These are phyloP conservation scores for Globisporangium perplexum DNA, from an alignment of 352 stramenopile species.

Conservation along the genomic window DNA sequence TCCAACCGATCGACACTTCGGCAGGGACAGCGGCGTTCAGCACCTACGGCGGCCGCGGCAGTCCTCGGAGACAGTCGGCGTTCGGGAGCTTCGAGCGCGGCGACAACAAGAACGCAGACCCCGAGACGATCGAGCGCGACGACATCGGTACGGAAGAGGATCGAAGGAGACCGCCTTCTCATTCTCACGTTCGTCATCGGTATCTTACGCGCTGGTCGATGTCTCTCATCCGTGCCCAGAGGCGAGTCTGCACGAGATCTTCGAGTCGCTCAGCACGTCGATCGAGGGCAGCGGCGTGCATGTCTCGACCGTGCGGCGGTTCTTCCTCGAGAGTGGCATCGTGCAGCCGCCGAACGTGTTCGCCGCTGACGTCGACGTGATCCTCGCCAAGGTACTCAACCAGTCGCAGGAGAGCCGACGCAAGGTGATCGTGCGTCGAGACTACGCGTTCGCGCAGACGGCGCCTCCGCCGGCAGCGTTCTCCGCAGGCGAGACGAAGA, in stretches of 20 bases:
- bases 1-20: slow-evolving; percentile 13
- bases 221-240: slow-evolving; percentile 16
- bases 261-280: slow-evolving; percentile 42
- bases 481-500: slow-evolving; percentile 24
- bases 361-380: slow-evolving; percentile 57
- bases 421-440: slow-evolving; percentile 43
- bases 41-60: slow-evolving; percentile 8
- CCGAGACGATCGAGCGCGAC: slow-evolving; percentile 13
- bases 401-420: slow-evolving; percentile 49
- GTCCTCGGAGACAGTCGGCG: slow-evolving; percentile 3
- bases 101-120: background rate
- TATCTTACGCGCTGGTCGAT: background rate
- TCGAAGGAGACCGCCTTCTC: background rate
- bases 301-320: slow-evolving; percentile 54
- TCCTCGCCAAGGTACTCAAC: slow-evolving; percentile 54
- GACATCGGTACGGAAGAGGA: slow-evolving; percentile 21
- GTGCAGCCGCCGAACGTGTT: slow-evolving; percentile 42
- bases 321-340: slow-evolving; percentile 59
- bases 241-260: slow-evolving; percentile 32
- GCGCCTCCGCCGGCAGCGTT: slow-evolving; percentile 5
- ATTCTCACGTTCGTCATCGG: background rate
- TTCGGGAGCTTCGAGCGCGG: slow-evolving; percentile 10
- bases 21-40: slow-evolving; percentile 12
- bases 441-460: slow-evolving; percentile 32
- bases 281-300: slow-evolving; percentile 49